Base-by-base conservation (phyloP, 2,329 filamentous ascomycete species). In the Sporothrix euskadiensis region DNA sequence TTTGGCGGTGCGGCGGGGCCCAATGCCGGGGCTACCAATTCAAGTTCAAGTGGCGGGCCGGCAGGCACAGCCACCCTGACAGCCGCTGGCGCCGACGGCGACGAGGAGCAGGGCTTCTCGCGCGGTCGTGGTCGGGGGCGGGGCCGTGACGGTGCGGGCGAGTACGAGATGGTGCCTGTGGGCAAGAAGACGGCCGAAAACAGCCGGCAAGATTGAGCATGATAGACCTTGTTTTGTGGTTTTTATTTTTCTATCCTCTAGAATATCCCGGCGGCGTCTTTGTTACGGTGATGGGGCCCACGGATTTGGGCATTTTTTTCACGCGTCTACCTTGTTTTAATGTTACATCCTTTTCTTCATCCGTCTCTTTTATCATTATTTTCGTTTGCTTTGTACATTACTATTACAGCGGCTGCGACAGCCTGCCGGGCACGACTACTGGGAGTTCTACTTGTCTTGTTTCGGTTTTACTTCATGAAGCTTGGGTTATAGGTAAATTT, bases 81-180 rank as follows among this genome's bases (percentile, higher is more conserved):
- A 39, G 73, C 71, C 12, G 63, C 72, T 74, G 22, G 77, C 68
- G 59, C 77, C 44, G 70, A 41, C 14, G 81, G 77, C 4, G 83
- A 85, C 49, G 85, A 86, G 73, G 86, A 87, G 73, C 83, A 84
- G 77, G 87, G 85, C 5, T 86, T 86, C 75, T 80, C 82, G 5
- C 80, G 85, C 68, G 87, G 87, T 0, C 80, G 86, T 41, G 84
- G 85, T 0, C 82, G 87, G 54, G 88, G 85, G 0, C 83, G 88
- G 73, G 85, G 86, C 0, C 82, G 85, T 70, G 87, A 89, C 75
- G 85, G 86, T 0, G 85, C 82, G 0, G 88, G 86, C 14, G 88
- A 89, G 75, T 92, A 92, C 80, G 90, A 92, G 80, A 91, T 92
- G 89, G 86, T 87, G 10, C 83, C 84, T 56, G 83, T 61, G 14